phyloP scores from a whole-genome alignment of 2,329 filamentous ascomycete genomes.

The Fusarium luffae region DNA sequence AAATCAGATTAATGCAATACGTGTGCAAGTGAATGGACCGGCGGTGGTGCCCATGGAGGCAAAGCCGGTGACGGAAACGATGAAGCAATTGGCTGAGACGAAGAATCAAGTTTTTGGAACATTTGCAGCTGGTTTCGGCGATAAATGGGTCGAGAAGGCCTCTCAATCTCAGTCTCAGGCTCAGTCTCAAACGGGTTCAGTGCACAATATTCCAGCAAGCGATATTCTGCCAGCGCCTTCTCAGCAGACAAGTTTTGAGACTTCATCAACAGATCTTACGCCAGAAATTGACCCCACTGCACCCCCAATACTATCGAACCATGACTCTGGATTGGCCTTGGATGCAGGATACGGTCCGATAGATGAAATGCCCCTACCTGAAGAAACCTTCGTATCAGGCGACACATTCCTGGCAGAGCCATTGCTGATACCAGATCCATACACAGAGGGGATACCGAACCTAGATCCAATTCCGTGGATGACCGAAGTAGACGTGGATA shows the following conservation, averaged over 20 bases:
- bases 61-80: conserved; percentile 13
- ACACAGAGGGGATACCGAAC: neutral
- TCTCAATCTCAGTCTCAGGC: neutral
- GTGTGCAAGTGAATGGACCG: conserved; percentile 2
- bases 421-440: neutral
- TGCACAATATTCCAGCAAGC: too few relatives aligned
- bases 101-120: conserved; percentile 14
- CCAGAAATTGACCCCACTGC: neutral
- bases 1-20: conserved; percentile 13
- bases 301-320: neutral
- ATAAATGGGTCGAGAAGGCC: conserved; percentile 5
- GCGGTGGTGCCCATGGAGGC: neutral
- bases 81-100: conserved; percentile 13
- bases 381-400: neutral
- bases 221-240: neutral
- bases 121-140: conserved; percentile 5
- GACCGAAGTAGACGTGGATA: neutral
- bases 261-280: neutral
- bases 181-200: neutral
- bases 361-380: rapidly evolving
- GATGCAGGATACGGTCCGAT: neutral
- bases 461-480: neutral
- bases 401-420: neutral
- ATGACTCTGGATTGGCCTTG: neutral
- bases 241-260: neutral